Evolutionary conservation across 306 rosid genomes (phyloP), one percentile per base, ranked within the genome.

Genomic region (Quercus variabilis): DNA sequence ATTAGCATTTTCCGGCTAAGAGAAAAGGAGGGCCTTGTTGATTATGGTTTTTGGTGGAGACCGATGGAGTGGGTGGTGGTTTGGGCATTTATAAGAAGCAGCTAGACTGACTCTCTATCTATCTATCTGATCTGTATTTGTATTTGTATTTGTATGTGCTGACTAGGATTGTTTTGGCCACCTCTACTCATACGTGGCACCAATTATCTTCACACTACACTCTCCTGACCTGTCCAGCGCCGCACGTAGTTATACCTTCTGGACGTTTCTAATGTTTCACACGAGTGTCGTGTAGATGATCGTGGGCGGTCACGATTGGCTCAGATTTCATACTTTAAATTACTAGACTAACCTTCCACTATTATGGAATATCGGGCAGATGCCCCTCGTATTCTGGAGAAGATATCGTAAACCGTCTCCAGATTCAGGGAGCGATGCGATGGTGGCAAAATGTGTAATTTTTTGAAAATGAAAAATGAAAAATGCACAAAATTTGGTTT

Each of bases 1-100:
- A 80, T 75, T 76, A 81, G 88, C 98, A 92, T 94, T 67, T 82
- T 81, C 91, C 91, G 93, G 92, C 69, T 55, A 46, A 1, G 33
- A 4, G 33, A 5, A 20, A 14, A 41, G 0, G 25, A 33, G 2
- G 46, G 2, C 28, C 13, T 78, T 58, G 31, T 4, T 25, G 13
- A 41, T 26, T 9, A 25, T 49, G 20, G 80, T 55, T 69, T 7
- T 64, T 67, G 31, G 55, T 43, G 60, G 43, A 75, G 76, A 59
- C 38, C 41, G 58, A 21, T 25, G 46, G 28, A 7, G 38, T 41
- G 18, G 21, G 63, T 76, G 72, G 17, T 76, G 72, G 84, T 54
- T 52, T 58, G 80, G 74, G 21, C 5, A 11, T 87, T 88, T 88
- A 91, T 87, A 87, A 73, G 79, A 76, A 70, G 54, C 11, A 21